A percentile compares a stretch with the other conserved stretches of the same genome.
Conservation (phyloP, 192 early-diverging fungal species). For the Umbelopsis isabellina region DNA sequence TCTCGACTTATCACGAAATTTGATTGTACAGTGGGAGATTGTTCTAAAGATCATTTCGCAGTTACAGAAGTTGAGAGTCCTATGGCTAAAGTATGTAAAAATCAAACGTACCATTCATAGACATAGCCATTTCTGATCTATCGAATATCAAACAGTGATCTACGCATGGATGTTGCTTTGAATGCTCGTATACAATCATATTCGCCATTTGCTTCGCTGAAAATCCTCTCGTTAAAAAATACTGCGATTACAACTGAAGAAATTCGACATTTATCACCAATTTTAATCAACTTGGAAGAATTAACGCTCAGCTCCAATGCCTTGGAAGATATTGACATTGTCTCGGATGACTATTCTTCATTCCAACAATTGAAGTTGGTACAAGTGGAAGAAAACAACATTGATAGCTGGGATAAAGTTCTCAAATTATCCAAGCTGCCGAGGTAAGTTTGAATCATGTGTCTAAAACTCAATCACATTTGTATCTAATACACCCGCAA, state of each 20-base stretch:
- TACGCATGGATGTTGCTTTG: neutral
- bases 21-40: slow-evolving; percentile 51
- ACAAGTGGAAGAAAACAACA: slow-evolving; percentile 52
- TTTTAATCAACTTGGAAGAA: slow-evolving; percentile 49
- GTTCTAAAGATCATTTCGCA: slow-evolving; percentile 50
- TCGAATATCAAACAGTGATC: neutral
- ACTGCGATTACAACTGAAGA: slow-evolving; percentile 41
- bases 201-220: slow-evolving; percentile 36
- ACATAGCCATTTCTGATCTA: too few species aligned
- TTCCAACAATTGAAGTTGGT: slow-evolving; percentile 50
- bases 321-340: slow-evolving; percentile 30
- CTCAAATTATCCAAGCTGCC: slow-evolving; percentile 40
- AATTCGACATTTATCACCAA: slow-evolving; percentile 38
- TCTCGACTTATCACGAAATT: slow-evolving; percentile 58
- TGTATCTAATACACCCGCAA: neutral
- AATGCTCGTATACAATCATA: neutral
- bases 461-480: neutral
- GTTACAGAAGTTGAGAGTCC: slow-evolving; percentile 39
- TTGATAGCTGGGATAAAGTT: slow-evolving; percentile 51
- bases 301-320: slow-evolving; percentile 56
- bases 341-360: slow-evolving; percentile 28
- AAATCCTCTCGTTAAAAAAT: slow-evolving; percentile 38
- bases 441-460: slow-evolving; percentile 36
- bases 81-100: slow-evolving; percentile 52
- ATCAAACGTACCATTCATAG: neutral